Evolutionary conservation across 768 basidiomycete species (phyloP), one percentile per base, ranked within the genome.

Genomic region (Trametes sanguinea): DNA sequence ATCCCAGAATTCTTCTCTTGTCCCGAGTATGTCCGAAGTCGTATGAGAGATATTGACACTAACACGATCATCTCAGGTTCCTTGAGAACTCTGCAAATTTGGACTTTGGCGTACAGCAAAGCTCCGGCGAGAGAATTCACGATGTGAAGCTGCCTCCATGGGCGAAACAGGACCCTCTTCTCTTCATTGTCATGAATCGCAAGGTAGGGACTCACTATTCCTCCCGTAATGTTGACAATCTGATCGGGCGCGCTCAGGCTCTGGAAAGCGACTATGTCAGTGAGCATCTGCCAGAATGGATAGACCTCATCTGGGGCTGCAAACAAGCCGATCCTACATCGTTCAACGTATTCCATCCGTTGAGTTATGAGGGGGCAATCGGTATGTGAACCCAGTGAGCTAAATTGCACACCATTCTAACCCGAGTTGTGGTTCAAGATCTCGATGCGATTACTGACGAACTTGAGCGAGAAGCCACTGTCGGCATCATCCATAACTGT

Each of bases 401-500:
- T 13, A 7, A 5, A 27, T 1, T 42, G 13, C 1, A 7, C 27
- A 40, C 30, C 4, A 8, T 10, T 39, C 1, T 30, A 7, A 48
- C 1, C 8, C 16, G 10, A 17, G 16, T 43, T 50, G 40, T 2
- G 51, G 10, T 54, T 1, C 1, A 6, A 91, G 95, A 97, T 73
- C 76, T 98, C 27, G 95, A 97, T 71, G 74, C 82, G 3, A 96
- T 98, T 57, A 83, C 84, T 5, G 90, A 97, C 70, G 88, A 93
- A 48, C 77, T 93, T 7, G 92, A 98, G 75, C 84, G 90, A 39
- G 93, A 94, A 69, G 95, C 95, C 0, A 94, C 93, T 6, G 90
- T 95, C 17, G 94, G 94, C 2, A 96, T 95, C 59, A 95, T 97
- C 51, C 94, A 96, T 73, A 96, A 96, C 64, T 98, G 92, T 92